A percentile compares a stretch with the other conserved stretches of the same genome.
Evolutionary conservation across 345 rosid species (phyloP).

Genomic region (Syzygium jambos): DNA sequence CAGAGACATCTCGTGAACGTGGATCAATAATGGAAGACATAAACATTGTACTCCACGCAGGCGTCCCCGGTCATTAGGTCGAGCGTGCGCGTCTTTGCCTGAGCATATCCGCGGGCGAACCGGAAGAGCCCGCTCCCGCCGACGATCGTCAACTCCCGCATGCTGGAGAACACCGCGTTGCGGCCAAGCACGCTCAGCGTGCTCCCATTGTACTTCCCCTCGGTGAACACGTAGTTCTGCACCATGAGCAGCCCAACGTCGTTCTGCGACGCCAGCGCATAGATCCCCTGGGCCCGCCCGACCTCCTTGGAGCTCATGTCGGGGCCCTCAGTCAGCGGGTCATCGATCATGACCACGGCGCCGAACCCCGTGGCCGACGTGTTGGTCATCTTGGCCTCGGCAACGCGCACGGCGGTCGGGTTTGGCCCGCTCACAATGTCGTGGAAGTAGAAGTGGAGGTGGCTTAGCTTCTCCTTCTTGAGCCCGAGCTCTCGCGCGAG

Average conservation of each 20-base stretch:
- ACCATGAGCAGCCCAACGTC: constrained; percentile 30
- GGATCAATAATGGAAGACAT: constrained; percentile 27
- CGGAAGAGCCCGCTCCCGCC: constrained; percentile 60
- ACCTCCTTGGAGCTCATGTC: constrained; percentile 32
- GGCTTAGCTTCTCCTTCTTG: constrained; percentile 27
- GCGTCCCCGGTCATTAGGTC: constrained; percentile 14
- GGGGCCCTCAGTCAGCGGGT: constrained; percentile 34
- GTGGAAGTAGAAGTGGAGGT: constrained; percentile 55
- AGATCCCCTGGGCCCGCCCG: constrained; percentile 56
- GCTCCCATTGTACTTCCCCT: constrained; percentile 62
- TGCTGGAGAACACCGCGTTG: constrained; percentile 16
- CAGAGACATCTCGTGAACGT: background rate
- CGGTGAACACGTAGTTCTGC: constrained; percentile 39
- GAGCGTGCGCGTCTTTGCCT: constrained; percentile 21
- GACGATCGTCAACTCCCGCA: constrained; percentile 50
- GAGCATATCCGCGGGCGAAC: constrained; percentile 45
- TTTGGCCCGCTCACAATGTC: constrained; percentile 31
- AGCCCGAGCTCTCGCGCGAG: constrained; percentile 16
- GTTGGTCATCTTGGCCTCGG: constrained; percentile 18
- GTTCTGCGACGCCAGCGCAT: constrained; percentile 23
- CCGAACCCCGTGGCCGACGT: constrained; percentile 25
- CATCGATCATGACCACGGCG: constrained; percentile 31
- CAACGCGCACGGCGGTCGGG: constrained; percentile 31
- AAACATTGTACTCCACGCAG: constrained; percentile 28
- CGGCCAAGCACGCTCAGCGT: constrained; percentile 33